phyloP scores from a whole-genome alignment of 306 rosid genomes.

The Prunus dulcis region DNA sequence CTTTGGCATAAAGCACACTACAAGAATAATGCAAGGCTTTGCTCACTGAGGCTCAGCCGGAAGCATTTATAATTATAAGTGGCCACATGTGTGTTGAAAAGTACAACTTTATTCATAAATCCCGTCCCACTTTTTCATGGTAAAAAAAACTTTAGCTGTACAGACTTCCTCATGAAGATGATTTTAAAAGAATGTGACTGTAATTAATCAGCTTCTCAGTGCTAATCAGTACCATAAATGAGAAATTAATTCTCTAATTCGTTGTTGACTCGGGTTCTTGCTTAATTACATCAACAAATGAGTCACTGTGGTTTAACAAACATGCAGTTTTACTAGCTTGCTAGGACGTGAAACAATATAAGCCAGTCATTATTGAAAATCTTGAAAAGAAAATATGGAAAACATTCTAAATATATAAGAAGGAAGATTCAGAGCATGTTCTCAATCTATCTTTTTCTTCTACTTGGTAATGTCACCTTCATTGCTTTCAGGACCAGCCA shows the following conservation, averaged over 20 bases:
- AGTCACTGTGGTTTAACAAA: not conserved
- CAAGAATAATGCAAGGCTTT: constrained; percentile 1
- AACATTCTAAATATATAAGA: not conserved
- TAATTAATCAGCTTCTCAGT: not conserved
- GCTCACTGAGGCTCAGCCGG: not conserved
- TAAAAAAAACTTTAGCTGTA: not conserved
- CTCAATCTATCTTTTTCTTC: not conserved
- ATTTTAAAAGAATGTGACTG: not conserved
- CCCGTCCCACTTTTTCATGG: not conserved
- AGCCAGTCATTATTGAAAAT: not conserved
- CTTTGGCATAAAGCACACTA: constrained; percentile 52
- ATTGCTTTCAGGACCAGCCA: constrained; percentile 12
- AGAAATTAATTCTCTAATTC: not conserved
- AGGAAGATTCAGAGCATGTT: constrained; percentile 21
- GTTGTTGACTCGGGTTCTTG: not conserved
- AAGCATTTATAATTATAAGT: constrained; percentile 16
- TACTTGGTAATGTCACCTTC: constrained; percentile 1
- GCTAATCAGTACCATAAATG: not conserved
- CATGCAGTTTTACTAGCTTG: not conserved
- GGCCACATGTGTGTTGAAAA: constrained; percentile 29
- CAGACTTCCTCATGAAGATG: not conserved
- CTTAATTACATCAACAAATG: not conserved
- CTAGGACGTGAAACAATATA: not conserved
- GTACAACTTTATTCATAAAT: not conserved
- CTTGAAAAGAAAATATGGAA: not conserved